Evolutionary conservation across 2,329 filamentous ascomycete species (phyloP).

Genomic region (Diaporthe humulicola): DNA sequence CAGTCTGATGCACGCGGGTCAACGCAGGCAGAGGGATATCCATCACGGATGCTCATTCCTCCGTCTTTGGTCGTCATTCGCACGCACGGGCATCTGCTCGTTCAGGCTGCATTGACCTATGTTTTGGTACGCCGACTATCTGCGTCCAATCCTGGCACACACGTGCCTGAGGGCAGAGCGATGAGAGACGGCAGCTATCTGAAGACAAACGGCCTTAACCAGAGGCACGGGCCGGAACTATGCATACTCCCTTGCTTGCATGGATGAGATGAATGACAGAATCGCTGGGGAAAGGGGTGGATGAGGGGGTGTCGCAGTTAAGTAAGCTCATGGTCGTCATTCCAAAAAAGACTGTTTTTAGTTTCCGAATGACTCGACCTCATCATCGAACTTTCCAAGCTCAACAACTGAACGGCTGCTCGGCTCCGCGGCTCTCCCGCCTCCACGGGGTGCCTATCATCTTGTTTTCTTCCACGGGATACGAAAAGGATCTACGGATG

Average conservation of each 20-base stretch:
- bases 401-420: background rate
- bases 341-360: slow-evolving; percentile 27
- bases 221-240: slow-evolving; percentile 20
- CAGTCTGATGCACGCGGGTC: background rate
- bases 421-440: background rate
- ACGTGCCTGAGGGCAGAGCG: background rate
- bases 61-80: background rate
- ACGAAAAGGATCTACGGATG: background rate
- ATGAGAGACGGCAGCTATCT: background rate
- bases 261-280: slow-evolving; percentile 3
- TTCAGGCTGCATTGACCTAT: background rate
- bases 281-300: slow-evolving; percentile 4
- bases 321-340: slow-evolving; percentile 19
- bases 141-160: background rate
- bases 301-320: slow-evolving; percentile 12
- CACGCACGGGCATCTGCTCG: background rate
- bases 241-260: slow-evolving; percentile 11
- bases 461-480: background rate
- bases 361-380: slow-evolving; percentile 27
- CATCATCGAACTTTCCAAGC: background rate
- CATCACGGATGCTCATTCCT: background rate
- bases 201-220: background rate
- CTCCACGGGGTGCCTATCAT: background rate
- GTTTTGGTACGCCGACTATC: background rate
- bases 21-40: background rate